Conservation (phyloP, 208 protist genomes). For the Trypanosoma theileri region DNA sequence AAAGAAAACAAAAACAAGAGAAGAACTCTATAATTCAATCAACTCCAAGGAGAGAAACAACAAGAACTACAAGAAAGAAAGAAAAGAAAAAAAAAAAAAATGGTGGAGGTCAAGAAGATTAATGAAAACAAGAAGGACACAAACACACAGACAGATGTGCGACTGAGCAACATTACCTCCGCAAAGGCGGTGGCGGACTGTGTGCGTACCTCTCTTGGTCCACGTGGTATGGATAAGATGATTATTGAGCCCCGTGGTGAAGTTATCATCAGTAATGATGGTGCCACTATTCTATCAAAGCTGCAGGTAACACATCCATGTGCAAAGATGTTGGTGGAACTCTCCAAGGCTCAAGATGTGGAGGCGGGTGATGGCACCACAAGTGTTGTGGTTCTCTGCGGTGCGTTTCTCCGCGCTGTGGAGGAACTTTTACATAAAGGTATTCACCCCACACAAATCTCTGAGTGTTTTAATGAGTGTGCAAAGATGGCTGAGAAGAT, state of each 20-base stretch:
- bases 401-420: conserved; percentile 92
- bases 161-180: conserved; percentile 92
- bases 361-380: conserved; percentile 99
- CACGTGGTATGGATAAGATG: conserved; percentile 99
- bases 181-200: conserved; percentile 97
- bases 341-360: conserved; percentile 98
- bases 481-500: conserved; percentile 89
- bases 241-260: conserved; percentile 89
- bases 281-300: conserved; percentile 98
- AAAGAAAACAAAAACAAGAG: neutral
- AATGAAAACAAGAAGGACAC: conserved; percentile 87
- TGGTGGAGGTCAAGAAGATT: conserved; percentile 16
- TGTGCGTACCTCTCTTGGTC: conserved; percentile 98
- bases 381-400: conserved; percentile 98
- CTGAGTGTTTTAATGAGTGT: conserved; percentile 92
- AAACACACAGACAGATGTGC: conserved; percentile 92
- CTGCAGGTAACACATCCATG: conserved; percentile 97
- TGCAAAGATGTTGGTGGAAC: conserved; percentile 99
- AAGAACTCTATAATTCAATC: neutral
- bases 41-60: conserved; percentile 5
- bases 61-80: conserved; percentile 23
- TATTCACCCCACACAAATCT: conserved; percentile 97
- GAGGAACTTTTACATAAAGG: conserved; percentile 94
- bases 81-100: conserved; percentile 19
- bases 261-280: conserved; percentile 99